Evolutionary conservation across 768 basidiomycete genomes (phyloP).

Genomic region (Dentipellis sp.): DNA sequence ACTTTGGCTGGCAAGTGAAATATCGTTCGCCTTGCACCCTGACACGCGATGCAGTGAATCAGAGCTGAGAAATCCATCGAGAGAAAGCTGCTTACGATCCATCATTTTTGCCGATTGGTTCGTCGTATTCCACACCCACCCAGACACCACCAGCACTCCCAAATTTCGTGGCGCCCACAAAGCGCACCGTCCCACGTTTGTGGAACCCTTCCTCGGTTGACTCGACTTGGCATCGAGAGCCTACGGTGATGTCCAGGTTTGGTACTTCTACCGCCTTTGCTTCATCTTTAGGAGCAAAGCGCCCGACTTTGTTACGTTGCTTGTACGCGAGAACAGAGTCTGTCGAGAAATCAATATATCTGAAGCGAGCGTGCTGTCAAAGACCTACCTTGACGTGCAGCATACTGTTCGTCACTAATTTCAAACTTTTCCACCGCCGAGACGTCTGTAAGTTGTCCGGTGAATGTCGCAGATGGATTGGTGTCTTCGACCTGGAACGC

Average conservation of each 20-base stretch:
- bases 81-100: constrained; percentile 27
- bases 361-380: not conserved
- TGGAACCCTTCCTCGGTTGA: constrained; percentile 56
- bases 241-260: constrained; percentile 46
- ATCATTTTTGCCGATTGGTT: constrained; percentile 92
- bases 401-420: constrained; percentile 75
- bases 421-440: constrained; percentile 91
- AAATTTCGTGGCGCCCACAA: constrained; percentile 75
- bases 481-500: constrained; percentile 54
- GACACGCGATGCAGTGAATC: not conserved
- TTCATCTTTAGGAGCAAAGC: constrained; percentile 59
- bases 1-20: constrained; percentile 67
- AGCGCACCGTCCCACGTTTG: constrained; percentile 81
- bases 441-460: constrained; percentile 80
- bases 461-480: constrained; percentile 66
- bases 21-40: constrained; percentile 85
- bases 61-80: not conserved
- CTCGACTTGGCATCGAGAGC: constrained; percentile 79
- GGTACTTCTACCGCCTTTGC: constrained; percentile 17
- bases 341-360: constrained; percentile 19
- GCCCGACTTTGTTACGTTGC: constrained; percentile 77
- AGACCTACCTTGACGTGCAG: constrained; percentile 58
- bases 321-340: constrained; percentile 90
- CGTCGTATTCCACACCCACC: constrained; percentile 94
- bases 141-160: constrained; percentile 56